Conservation (phyloP, 2,329 filamentous ascomycete species). For the Rutstroemia sp. region DNA sequence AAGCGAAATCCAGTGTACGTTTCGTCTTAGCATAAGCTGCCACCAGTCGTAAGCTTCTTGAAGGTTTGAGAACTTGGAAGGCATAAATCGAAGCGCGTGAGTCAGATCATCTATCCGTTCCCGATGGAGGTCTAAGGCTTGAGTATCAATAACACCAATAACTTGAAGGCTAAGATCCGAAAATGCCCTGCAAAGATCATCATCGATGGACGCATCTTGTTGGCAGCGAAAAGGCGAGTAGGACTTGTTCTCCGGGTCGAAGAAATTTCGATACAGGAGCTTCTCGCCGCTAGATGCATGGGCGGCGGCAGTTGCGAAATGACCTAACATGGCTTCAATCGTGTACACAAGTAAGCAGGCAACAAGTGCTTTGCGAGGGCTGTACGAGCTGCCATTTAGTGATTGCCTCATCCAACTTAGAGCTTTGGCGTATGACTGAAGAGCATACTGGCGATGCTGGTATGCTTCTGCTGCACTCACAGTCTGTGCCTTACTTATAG, state of each 20-base stretch:
- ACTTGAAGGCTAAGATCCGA: slow-evolving; percentile 8
- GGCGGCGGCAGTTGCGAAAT: slow-evolving; percentile 2
- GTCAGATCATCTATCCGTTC: background rate
- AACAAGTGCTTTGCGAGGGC: slow-evolving; percentile 5
- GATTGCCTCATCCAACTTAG: slow-evolving; percentile 7
- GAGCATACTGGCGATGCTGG: slow-evolving; percentile 6
- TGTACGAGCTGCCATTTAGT: background rate
- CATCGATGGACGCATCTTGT: slow-evolving; percentile 2
- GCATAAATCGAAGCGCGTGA: slow-evolving; percentile 1
- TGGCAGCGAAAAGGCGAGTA: background rate
- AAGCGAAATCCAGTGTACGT: slow-evolving; percentile 9
- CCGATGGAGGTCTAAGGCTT: background rate
- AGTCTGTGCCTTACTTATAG: slow-evolving; percentile 10
- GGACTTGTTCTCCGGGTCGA: background rate
- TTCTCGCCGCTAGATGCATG: slow-evolving; percentile 7
- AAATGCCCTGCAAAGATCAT: slow-evolving; percentile 3
- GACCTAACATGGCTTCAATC: slow-evolving; percentile 11
- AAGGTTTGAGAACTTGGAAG: slow-evolving; percentile 7
- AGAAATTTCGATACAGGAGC: background rate
- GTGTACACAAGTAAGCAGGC: slow-evolving; percentile 11
- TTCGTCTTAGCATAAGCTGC: slow-evolving; percentile 11
- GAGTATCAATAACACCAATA: slow-evolving; percentile 4
- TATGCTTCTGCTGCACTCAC: background rate
- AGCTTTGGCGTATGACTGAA: slow-evolving; percentile 6
- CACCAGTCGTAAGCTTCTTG: slow-evolving; percentile 9